These are phyloP conservation scores for Cercospora berteroae DNA, from an alignment of 2,329 filamentous ascomycete species.

Conservation along the genomic window DNA sequence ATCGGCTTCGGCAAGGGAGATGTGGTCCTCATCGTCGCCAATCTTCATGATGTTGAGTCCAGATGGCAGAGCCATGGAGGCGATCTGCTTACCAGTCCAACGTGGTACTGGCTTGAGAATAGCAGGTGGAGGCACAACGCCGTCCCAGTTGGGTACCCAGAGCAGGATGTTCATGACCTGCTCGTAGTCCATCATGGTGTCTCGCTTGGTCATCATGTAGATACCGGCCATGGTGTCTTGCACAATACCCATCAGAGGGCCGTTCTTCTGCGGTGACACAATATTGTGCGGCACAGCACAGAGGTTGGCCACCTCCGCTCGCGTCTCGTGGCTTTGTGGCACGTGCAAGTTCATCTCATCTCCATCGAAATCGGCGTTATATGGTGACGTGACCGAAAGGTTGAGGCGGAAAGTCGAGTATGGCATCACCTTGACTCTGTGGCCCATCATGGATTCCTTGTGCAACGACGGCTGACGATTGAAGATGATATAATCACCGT, in stretches of 20 bases:
- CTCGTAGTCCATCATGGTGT: conserved; percentile 85
- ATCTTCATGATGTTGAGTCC: conserved; percentile 75
- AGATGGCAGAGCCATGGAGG: conserved; percentile 85
- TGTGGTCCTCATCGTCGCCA: conserved; percentile 32
- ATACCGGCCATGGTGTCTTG: conserved; percentile 95
- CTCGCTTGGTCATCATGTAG: conserved; percentile 93
- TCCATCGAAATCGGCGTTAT: conserved; percentile 99
- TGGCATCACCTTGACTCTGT: conserved; percentile 95
- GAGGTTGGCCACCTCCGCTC: conserved; percentile 88
- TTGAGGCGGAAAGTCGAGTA: conserved; percentile 99
- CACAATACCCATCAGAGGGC: conserved; percentile 98
- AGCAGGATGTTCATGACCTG: conserved; percentile 95
- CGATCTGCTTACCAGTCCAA: conserved; percentile 98
- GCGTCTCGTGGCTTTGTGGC: conserved; percentile 93
- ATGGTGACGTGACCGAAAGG: conserved; percentile 93
- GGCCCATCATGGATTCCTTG: conserved; percentile 99
- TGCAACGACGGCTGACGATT: conserved; percentile 98
- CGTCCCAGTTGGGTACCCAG: conserved; percentile 98
- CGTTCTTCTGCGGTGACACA: conserved; percentile 94
- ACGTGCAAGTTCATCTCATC: conserved; percentile 99
- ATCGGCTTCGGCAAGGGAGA: conserved; percentile 48
- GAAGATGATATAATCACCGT: conserved; percentile 98
- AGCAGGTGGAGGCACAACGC: conserved; percentile 86
- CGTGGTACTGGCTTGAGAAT: conserved; percentile 87
- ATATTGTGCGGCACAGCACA: conserved; percentile 99